Conservation (phyloP, 208 protist genomes). For the Blastocrithidia nonstop region DNA sequence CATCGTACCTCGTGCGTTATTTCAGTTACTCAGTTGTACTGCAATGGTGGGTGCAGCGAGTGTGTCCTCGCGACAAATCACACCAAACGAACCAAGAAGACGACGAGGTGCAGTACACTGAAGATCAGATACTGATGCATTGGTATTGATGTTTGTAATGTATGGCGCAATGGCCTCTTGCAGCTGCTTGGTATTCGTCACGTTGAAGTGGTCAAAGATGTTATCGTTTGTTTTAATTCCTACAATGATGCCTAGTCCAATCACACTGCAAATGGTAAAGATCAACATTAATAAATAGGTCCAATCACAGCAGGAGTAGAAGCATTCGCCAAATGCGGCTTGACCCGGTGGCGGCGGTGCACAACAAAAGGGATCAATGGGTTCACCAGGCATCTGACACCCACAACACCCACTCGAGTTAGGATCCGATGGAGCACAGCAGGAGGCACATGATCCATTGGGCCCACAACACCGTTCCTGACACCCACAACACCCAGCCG, state of each 20-base stretch:
- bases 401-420: neutral
- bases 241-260: conserved; percentile 35
- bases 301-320: conserved; percentile 45
- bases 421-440: conserved; percentile 2
- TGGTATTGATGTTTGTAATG: conserved; percentile 12
- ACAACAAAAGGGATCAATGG: conserved; percentile 46
- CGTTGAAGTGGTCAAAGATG: conserved; percentile 32
- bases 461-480: no score
- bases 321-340: conserved; percentile 16
- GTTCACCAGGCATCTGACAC: conserved; percentile 14
- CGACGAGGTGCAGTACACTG: conserved; percentile 12
- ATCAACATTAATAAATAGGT: conserved; percentile 41
- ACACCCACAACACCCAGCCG: no score
- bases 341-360: conserved; percentile 11
- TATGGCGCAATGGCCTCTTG: conserved; percentile 15
- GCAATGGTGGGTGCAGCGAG: conserved; percentile 40
- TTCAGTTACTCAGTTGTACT: conserved; percentile 54
- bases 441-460: no score
- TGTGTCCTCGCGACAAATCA: conserved; percentile 44
- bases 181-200: conserved; percentile 12
- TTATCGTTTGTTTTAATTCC: conserved; percentile 23
- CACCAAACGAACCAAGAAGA: conserved; percentile 26
- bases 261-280: conserved; percentile 23
- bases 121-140: neutral
- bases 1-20: conserved; percentile 30